Conservation (phyloP, 495 filamentous ascomycete genomes). For the Tuber umbilicatum region DNA sequence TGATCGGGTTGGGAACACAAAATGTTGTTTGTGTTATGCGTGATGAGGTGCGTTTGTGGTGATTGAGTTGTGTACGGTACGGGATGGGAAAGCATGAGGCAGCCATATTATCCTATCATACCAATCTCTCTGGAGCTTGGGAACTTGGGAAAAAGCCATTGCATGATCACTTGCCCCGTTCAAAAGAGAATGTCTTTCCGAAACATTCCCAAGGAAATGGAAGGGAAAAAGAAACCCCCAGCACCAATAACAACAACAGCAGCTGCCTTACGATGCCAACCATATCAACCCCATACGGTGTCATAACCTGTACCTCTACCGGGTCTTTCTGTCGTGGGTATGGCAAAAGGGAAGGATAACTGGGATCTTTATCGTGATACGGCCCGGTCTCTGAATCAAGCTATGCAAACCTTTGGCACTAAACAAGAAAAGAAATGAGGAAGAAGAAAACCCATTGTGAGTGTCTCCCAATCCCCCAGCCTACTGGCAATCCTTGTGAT, state of each 20-base stretch:
- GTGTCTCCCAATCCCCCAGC: background rate
- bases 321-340: background rate
- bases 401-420: background rate
- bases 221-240: background rate
- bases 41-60: background rate
- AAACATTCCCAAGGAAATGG: background rate
- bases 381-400: background rate
- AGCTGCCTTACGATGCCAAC: background rate
- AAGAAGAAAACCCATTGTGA: conserved; percentile 13
- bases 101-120: background rate
- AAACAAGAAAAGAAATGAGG: background rate
- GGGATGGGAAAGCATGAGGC: background rate
- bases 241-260: background rate
- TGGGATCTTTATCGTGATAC: background rate
- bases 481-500: background rate
- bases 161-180: background rate
- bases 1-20: background rate
- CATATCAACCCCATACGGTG: background rate
- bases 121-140: background rate
- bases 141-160: background rate
- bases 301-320: background rate
- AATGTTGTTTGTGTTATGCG: background rate
- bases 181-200: conserved; percentile 6
- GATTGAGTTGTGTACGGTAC: background rate
- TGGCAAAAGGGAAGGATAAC: background rate